Conservation (phyloP, 305 asterid genomes). For the Fraxinus nigra region DNA sequence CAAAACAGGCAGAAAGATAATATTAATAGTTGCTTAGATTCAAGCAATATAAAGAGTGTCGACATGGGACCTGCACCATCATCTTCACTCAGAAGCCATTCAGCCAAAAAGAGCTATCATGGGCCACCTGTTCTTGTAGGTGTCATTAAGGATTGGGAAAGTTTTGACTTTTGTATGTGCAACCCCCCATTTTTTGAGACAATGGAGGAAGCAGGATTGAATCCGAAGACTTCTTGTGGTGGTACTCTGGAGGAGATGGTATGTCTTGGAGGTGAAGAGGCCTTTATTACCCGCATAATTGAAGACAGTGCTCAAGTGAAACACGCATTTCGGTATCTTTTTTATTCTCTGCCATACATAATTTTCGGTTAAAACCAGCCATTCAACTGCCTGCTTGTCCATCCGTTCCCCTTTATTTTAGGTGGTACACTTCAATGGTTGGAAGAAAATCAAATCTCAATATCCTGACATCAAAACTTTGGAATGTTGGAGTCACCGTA, state of each 20-base stretch:
- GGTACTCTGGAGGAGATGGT: slow-evolving; percentile 91
- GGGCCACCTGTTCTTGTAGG: slow-evolving; percentile 65
- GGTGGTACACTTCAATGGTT: slow-evolving; percentile 97
- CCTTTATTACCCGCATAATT: slow-evolving; percentile 70
- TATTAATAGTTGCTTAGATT: slow-evolving; percentile 22
- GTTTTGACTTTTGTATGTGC: slow-evolving; percentile 89
- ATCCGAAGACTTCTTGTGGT: slow-evolving; percentile 93
- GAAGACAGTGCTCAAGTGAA: slow-evolving; percentile 68
- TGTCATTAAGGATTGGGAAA: slow-evolving; percentile 68
- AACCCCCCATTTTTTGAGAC: slow-evolving; percentile 94
- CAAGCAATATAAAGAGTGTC: slow-evolving; percentile 15
- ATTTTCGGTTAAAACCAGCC: neutral
- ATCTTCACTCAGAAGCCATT: slow-evolving; percentile 24
- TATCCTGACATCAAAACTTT: slow-evolving; percentile 61
- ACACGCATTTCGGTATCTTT: slow-evolving; percentile 55
- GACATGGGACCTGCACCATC: slow-evolving; percentile 20
- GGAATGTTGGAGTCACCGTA: slow-evolving; percentile 74
- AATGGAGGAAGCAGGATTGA: slow-evolving; percentile 84
- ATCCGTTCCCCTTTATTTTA: slow-evolving; percentile 22
- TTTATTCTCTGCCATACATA: neutral
- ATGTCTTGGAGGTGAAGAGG: slow-evolving; percentile 81
- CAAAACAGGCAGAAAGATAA: slow-evolving; percentile 21
- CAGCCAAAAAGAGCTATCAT: slow-evolving; percentile 29
- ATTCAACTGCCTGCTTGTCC: slow-evolving; percentile 6
- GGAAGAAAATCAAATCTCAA: slow-evolving; percentile 86